Base-by-base conservation (phyloP, 768 basidiomycete species). In the Trametes sanguinea region DNA sequence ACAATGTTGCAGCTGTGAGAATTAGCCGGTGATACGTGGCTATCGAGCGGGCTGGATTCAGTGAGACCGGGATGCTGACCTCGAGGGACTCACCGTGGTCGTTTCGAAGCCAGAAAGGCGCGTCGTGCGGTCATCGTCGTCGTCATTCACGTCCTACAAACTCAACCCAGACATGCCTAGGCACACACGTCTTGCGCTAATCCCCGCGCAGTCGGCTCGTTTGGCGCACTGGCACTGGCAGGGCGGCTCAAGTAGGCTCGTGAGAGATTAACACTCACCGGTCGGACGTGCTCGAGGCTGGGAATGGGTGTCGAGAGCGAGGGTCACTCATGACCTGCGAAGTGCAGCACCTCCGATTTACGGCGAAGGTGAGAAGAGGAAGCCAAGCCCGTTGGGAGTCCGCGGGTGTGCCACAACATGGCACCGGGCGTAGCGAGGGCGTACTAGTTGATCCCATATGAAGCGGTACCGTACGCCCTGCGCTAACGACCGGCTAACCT, bases 291-390 rank as follows among this genome's bases (percentile, higher is more conserved):
- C 16, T 30, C 47, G 7, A n/a, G 17, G 42, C 42, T 52, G 57
- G 30, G 50, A 59, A 32, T 33, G 6, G 6, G 5, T 4, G 17
- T 22, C 50, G 51, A 33, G 32, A 44, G 50, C 16, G 44, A 8
- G 33, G 54, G 7, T 17, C 22, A 50, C 51, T 6, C 50, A 45
- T 52, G 57, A 35, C 32, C 57, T 13, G 14, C 40, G 4, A 1
- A 10, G 30, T n/a, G 32, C 39, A 37, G 10, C n/a, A 33, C 16
- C 57, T 59, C 57, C 57, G 57, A n/a, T 37, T 40, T 27, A 35
- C 57, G 57, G 57, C 50, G 57, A 59, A 59, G 50, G 42, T 29
- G 17, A 58, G 57, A 59, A 59, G 50, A 51, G 37, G 57, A 59
- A 52, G 57, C 50, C 6, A 17, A 6, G 10, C 35, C 6, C 35